Evolutionary conservation across 495 filamentous ascomycete genomes (phyloP).

Genomic region (Copromyces sp.): DNA sequence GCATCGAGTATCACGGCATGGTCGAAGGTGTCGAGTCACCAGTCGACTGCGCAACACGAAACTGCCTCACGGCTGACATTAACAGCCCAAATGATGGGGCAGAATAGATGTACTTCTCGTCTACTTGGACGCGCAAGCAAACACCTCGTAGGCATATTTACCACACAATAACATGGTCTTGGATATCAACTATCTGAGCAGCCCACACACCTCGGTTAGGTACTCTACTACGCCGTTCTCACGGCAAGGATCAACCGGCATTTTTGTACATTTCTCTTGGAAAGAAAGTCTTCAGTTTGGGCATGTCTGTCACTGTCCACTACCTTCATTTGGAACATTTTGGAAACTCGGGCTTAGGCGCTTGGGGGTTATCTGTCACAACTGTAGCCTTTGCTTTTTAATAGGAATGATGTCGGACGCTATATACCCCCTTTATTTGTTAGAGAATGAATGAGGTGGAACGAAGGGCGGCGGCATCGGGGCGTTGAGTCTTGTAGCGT

Average conservation of each 20-base stretch:
- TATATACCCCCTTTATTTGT: neutral
- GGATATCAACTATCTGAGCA: neutral
- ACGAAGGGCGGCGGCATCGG: neutral
- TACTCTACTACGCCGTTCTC: neutral
- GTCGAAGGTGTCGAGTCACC: neutral
- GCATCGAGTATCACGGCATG: neutral
- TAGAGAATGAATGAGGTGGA: neutral
- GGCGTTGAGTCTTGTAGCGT: neutral
- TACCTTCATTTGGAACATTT: neutral
- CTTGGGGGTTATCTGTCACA: neutral
- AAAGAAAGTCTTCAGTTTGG: neutral
- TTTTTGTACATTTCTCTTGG: neutral
- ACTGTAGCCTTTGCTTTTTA: neutral
- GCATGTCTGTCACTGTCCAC: neutral
- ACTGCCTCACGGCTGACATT: neutral
- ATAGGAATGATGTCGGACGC: neutral
- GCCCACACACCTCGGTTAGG: neutral
- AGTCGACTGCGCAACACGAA: neutral
- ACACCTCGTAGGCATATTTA: neutral
- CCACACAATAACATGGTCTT: neutral
- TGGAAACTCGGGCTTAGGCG: neutral
- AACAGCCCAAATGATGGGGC: neutral
- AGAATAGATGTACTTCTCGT: neutral
- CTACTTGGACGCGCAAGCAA: neutral
- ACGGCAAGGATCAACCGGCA: neutral